A percentile compares a stretch with the other conserved stretches of the same genome.
phyloP scores from a whole-genome alignment of 2,329 filamentous ascomycete genomes.

The Scopulariopsis brevicaulis region DNA sequence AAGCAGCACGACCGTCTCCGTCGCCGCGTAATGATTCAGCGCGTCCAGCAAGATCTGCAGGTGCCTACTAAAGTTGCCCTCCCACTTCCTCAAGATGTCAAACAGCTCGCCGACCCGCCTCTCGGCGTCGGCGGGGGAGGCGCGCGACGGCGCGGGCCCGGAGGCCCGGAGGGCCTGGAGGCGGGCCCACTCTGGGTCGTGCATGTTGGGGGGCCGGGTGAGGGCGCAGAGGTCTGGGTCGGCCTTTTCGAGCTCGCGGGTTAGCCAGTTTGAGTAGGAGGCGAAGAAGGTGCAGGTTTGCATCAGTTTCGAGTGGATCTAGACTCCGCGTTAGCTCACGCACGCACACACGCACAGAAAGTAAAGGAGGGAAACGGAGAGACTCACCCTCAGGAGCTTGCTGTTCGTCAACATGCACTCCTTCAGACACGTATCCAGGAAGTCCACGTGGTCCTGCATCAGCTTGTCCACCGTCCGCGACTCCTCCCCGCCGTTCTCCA shows the following conservation, averaged over 20 bases:
- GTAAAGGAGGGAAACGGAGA: neutral
- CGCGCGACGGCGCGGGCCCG: constrained; percentile 20
- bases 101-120: constrained; percentile 43
- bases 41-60: constrained; percentile 90
- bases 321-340: constrained; percentile 7
- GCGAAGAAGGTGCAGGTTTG: constrained; percentile 93
- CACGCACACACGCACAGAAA: too few relatives aligned
- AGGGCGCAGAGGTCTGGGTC: constrained; percentile 64
- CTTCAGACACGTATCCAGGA: constrained; percentile 93
- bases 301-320: constrained; percentile 98
- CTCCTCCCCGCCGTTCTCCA: constrained; percentile 41
- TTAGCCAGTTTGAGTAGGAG: constrained; percentile 76
- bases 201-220: constrained; percentile 47
- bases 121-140: constrained; percentile 20
- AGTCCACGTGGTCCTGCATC: constrained; percentile 99
- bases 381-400: constrained; percentile 73
- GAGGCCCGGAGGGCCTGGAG: constrained; percentile 39
- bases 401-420: constrained; percentile 98
- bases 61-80: constrained; percentile 85
- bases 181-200: constrained; percentile 46
- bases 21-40: constrained; percentile 93
- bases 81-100: constrained; percentile 83
- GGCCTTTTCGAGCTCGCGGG: constrained; percentile 70
- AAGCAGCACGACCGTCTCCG: constrained; percentile 88
- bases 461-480: constrained; percentile 83